These are phyloP conservation scores for Kwoniella dejecticola DNA, from an alignment of 768 basidiomycete species.

Conservation along the genomic window DNA sequence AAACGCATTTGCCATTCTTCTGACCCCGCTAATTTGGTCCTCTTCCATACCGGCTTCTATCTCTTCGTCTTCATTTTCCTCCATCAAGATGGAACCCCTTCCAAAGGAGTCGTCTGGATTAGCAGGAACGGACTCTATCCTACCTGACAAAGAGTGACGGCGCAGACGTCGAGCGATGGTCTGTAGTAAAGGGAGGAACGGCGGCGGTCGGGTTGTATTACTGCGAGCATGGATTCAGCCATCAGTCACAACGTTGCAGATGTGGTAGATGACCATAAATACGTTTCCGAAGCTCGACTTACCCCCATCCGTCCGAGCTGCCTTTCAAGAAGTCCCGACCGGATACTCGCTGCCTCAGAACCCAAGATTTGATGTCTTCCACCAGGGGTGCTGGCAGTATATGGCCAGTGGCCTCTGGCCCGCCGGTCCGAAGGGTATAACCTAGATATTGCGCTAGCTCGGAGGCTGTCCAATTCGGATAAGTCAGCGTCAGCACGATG, in stretches of 20 bases:
- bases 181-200: conserved; percentile 44
- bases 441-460: conserved; percentile 43
- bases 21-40: conserved; percentile 35
- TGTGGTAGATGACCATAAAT: not conserved
- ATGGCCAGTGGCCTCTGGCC: conserved; percentile 36
- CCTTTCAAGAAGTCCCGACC: conserved; percentile 40
- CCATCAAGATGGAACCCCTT: conserved; percentile 32
- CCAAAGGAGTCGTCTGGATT: conserved; percentile 18
- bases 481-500: not conserved
- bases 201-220: conserved; percentile 33
- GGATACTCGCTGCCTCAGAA: conserved; percentile 37
- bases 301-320: conserved; percentile 39
- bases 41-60: conserved; percentile 9
- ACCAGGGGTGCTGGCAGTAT: conserved; percentile 40
- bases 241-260: not conserved
- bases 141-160: conserved; percentile 34
- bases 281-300: too few species aligned
- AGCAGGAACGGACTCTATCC: conserved; percentile 14
- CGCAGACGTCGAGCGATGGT: conserved; percentile 44
- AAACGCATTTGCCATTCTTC: conserved; percentile 36
- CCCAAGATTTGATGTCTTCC: conserved; percentile 51
- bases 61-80: conserved; percentile 35
- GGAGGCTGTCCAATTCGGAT: conserved; percentile 24
- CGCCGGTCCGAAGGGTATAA: conserved; percentile 39
- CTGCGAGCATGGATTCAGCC: not conserved